phyloP scores from a whole-genome alignment of 176 grass and related monocot genomes.

The Thalia dealbata region DNA sequence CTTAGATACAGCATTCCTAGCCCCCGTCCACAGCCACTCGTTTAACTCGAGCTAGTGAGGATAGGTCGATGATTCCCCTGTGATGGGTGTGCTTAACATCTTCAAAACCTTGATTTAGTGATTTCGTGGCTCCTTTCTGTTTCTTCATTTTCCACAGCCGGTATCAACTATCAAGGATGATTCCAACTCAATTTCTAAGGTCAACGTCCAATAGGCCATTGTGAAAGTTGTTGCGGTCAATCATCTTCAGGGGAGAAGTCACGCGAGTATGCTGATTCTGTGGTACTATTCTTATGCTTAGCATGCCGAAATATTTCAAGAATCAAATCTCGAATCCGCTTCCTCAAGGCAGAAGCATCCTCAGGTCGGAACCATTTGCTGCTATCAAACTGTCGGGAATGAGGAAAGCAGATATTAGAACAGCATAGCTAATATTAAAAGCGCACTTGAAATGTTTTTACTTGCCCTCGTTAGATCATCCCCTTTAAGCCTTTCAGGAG shows the following conservation, averaged over 20 bases:
- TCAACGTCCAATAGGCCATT: no score
- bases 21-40: no score
- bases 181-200: neutral
- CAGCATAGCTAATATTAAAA: conserved; percentile 8
- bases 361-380: conserved; percentile 56
- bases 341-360: conserved; percentile 59
- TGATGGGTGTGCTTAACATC: neutral
- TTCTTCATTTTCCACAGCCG: neutral
- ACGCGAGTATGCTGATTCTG: conserved; percentile 3
- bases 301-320: conserved; percentile 36
- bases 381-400: conserved; percentile 45
- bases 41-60: no score
- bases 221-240: neutral
- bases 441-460: conserved; percentile 9
- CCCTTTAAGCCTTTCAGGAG: conserved; percentile 71
- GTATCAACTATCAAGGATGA: neutral
- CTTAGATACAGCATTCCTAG: no score
- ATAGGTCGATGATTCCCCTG: neutral
- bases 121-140: neutral
- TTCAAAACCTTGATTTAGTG: neutral
- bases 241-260: conserved; percentile 2
- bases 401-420: conserved; percentile 17
- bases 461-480: conserved; percentile 46
- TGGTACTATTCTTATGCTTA: conserved; percentile 19
- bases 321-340: conserved; percentile 30